phyloP scores from a whole-genome alignment of 2,329 filamentous ascomycete genomes.

The Lecanicillium sp. region DNA sequence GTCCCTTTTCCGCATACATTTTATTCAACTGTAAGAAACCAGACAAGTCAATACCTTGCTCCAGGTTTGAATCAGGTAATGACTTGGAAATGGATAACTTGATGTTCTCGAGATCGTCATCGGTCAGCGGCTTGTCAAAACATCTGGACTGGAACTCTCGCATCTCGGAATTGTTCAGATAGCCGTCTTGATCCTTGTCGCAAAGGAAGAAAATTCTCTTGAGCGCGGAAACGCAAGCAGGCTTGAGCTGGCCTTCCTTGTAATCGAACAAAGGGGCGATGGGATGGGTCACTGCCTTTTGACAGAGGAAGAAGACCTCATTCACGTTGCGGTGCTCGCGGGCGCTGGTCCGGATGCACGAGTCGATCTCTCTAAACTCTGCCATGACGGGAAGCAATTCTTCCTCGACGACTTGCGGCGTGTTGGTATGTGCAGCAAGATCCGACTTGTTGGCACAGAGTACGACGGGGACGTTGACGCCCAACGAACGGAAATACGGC shows the following conservation, averaged over 20 bases:
- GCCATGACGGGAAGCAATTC: conserved; percentile 98
- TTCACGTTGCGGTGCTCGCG: conserved; percentile 90
- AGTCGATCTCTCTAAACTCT: conserved; percentile 98
- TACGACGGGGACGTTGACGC: conserved; percentile 97
- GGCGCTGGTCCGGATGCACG: conserved; percentile 90
- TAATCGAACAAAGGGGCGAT: conserved; percentile 95
- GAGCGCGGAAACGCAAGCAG: conserved; percentile 76
- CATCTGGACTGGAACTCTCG: conserved; percentile 84
- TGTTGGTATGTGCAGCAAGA: conserved; percentile 63
- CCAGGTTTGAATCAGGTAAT: conserved; percentile 51
- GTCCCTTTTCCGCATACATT: conserved; percentile 92
- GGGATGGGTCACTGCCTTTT: conserved; percentile 95
- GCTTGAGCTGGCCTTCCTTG: conserved; percentile 83
- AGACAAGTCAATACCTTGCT: conserved; percentile 67
- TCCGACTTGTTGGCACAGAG: conserved; percentile 98
- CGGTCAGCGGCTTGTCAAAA: conserved; percentile 77
- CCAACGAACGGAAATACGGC: conserved; percentile 92
- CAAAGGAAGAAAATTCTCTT: conserved; percentile 91
- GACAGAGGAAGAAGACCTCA: conserved; percentile 94
- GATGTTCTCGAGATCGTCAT: conserved; percentile 81
- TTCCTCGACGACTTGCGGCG: conserved; percentile 82
- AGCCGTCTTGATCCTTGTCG: conserved; percentile 93
- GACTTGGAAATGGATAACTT: conserved; percentile 74
- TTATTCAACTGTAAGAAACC: conserved; percentile 91
- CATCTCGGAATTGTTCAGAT: conserved; percentile 83